Percentiles rank a stretch among this genome's conserved stretches.
Conservation (phyloP, 1,139 yeast species). For the Geotrichum armillariae region DNA sequence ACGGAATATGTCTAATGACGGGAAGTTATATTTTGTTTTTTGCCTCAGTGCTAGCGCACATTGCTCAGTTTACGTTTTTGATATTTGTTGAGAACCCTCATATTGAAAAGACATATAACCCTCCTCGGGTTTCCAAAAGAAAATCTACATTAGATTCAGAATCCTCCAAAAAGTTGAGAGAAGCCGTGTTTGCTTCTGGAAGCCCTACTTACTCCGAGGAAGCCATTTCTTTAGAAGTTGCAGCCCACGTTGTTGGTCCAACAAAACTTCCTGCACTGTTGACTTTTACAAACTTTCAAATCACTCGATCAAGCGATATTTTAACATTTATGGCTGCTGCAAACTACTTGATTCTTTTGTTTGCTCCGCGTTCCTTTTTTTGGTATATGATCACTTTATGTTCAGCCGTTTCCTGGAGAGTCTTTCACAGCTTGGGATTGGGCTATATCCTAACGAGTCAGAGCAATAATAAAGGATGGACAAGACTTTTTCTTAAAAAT, state of each 20-base stretch:
- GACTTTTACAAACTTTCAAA: slow-evolving; percentile 59
- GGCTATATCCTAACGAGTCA: slow-evolving; percentile 59
- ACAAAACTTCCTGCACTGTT: slow-evolving; percentile 51
- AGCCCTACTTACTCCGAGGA: slow-evolving; percentile 9
- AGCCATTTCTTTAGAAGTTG: slow-evolving; percentile 9
- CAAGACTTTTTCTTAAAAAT: slow-evolving; percentile 63
- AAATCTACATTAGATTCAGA: slow-evolving; percentile 21
- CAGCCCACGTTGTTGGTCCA: slow-evolving; percentile 11
- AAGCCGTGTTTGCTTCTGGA: slow-evolving; percentile 4
- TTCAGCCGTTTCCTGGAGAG: slow-evolving; percentile 52
- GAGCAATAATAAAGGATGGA: slow-evolving; percentile 63
- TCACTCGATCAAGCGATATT: slow-evolving; percentile 65
- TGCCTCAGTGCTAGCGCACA: slow-evolving; percentile 76
- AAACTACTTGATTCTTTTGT: slow-evolving; percentile 51
- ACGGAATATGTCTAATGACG: slow-evolving; percentile 78
- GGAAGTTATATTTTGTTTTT: slow-evolving; percentile 72
- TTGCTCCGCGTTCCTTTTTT: slow-evolving; percentile 37
- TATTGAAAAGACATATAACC: slow-evolving; percentile 71
- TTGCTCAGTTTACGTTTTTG: slow-evolving; percentile 74
- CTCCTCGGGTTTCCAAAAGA: slow-evolving; percentile 36
- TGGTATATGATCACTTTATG: slow-evolving; percentile 45
- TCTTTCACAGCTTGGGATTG: slow-evolving; percentile 54
- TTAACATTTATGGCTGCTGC: slow-evolving; percentile 51
- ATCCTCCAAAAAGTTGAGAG: slow-evolving; percentile 14
- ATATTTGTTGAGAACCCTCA: slow-evolving; percentile 84